Conservation (phyloP, 1,139 yeast species). For the Suhomyces anneliseae region DNA sequence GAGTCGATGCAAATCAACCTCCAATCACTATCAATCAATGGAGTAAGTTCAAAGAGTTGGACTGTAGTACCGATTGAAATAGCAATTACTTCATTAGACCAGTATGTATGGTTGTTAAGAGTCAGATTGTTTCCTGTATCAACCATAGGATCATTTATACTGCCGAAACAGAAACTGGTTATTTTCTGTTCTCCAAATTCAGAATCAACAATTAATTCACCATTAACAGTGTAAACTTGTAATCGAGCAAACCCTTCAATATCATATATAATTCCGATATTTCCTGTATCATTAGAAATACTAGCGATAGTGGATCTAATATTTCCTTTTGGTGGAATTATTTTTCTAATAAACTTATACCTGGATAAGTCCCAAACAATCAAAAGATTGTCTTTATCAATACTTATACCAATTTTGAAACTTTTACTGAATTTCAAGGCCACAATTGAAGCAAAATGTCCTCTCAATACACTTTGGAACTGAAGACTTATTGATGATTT, state of each 20-base stretch:
- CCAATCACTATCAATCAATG: constrained; percentile 24
- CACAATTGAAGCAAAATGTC: constrained; percentile 48
- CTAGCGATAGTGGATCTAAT: constrained; percentile 25
- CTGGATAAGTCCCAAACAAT: constrained; percentile 62
- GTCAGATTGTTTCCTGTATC: constrained; percentile 26
- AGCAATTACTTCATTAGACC: constrained; percentile 40
- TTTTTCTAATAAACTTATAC: constrained; percentile 46
- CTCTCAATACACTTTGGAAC: constrained; percentile 49
- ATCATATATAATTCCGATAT: constrained; percentile 39
- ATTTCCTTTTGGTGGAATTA: constrained; percentile 22
- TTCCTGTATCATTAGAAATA: constrained; percentile 58
- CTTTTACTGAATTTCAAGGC: constrained; percentile 48
- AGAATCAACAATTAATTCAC: constrained; percentile 36
- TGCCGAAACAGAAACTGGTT: constrained; percentile 34
- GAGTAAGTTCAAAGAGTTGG: constrained; percentile 30
- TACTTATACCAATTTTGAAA: constrained; percentile 51
- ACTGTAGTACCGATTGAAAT: constrained; percentile 23
- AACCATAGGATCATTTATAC: constrained; percentile 29
- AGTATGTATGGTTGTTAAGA: constrained; percentile 33
- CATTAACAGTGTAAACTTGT: constrained; percentile 54
- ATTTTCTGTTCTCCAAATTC: constrained; percentile 18
- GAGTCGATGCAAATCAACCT: constrained; percentile 18
- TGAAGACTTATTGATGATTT: constrained; percentile 35
- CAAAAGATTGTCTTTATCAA: constrained; percentile 51
- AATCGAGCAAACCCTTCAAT: constrained; percentile 22